Conservation (phyloP, 1,284 basidiomycete species). For the Rhodotorula mucilaginosa region DNA sequence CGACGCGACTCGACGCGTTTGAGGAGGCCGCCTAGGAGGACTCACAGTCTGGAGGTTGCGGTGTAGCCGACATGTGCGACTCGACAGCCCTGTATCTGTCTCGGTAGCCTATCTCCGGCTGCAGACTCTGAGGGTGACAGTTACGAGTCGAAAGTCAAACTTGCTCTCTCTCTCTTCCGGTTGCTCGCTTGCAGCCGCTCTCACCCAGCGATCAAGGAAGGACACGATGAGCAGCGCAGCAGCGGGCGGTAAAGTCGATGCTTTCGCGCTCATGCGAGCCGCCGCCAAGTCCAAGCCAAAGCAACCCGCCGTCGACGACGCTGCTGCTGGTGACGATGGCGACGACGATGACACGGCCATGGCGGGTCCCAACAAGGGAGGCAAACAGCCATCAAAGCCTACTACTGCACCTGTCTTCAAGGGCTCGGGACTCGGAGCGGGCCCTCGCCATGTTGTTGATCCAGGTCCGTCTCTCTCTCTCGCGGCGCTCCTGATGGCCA, state of each 20-base stretch:
- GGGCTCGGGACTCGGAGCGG: constrained; percentile 39
- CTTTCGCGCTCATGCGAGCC: constrained; percentile 36
- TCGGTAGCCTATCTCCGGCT: too few species aligned
- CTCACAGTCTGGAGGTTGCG: too few species aligned
- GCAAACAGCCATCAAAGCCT: too few species aligned
- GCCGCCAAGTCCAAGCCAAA: neutral
- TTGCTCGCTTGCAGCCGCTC: too few species aligned
- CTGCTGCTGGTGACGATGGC: neutral
- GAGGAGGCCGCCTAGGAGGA: too few species aligned
- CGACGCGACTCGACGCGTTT: constrained; percentile 1
- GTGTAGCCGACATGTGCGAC: too few species aligned
- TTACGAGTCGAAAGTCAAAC: too few species aligned
- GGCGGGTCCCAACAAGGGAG: neutral
- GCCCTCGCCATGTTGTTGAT: constrained; percentile 55
- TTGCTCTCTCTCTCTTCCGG: too few species aligned
- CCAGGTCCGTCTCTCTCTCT: constrained; percentile 50
- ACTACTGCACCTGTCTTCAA: constrained; percentile 16
- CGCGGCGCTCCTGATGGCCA: neutral
- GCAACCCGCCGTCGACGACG: constrained; percentile 3
- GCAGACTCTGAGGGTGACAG: too few species aligned
- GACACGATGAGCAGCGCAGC: neutral
- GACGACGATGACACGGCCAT: neutral
- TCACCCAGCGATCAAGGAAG: neutral
- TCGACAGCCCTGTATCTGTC: too few species aligned
- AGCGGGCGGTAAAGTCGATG: constrained; percentile 22